Conservation (phyloP, 2,329 filamentous ascomycete species). For the Penicillium hordei region DNA sequence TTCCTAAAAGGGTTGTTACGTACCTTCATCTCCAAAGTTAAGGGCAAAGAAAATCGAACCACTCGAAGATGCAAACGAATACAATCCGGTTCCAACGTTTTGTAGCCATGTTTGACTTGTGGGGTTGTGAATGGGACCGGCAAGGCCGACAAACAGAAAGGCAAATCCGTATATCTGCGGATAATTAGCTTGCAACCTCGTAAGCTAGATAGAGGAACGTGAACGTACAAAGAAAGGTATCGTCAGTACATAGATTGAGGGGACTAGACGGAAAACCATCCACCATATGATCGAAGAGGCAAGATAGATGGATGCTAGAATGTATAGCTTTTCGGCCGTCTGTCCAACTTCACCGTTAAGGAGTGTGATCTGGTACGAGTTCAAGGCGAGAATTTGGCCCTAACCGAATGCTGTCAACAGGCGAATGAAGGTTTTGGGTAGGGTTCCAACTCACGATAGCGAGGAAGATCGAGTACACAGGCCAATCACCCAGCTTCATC, state of each 20-base stretch:
- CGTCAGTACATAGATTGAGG: constrained; percentile 64
- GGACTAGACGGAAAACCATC: constrained; percentile 55
- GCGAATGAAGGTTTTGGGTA: not conserved
- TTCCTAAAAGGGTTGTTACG: not conserved
- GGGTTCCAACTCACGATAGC: constrained; percentile 41
- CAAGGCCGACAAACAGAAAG: constrained; percentile 63
- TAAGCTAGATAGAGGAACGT: constrained; percentile 42
- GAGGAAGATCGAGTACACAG: constrained; percentile 61
- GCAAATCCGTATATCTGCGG: constrained; percentile 55
- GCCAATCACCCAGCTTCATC: constrained; percentile 61
- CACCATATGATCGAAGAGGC: constrained; percentile 62
- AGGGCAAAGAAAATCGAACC: constrained; percentile 66
- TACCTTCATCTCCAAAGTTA: constrained; percentile 64
- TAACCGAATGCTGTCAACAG: not conserved
- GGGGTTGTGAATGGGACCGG: constrained; percentile 31
- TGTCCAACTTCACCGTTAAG: constrained; percentile 64
- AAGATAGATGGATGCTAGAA: constrained; percentile 59
- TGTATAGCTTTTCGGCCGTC: constrained; percentile 59
- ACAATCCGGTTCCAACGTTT: constrained; percentile 61
- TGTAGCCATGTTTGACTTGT: constrained; percentile 55
- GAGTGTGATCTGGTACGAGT: constrained; percentile 67
- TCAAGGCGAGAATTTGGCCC: constrained; percentile 63
- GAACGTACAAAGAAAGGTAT: constrained; percentile 61
- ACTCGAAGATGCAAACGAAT: constrained; percentile 61
- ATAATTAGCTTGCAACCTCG: not conserved